A percentile compares a stretch with the other conserved stretches of the same genome.
Conservation (phyloP, 495 filamentous ascomycete species). For the Aspergillus leporis region DNA sequence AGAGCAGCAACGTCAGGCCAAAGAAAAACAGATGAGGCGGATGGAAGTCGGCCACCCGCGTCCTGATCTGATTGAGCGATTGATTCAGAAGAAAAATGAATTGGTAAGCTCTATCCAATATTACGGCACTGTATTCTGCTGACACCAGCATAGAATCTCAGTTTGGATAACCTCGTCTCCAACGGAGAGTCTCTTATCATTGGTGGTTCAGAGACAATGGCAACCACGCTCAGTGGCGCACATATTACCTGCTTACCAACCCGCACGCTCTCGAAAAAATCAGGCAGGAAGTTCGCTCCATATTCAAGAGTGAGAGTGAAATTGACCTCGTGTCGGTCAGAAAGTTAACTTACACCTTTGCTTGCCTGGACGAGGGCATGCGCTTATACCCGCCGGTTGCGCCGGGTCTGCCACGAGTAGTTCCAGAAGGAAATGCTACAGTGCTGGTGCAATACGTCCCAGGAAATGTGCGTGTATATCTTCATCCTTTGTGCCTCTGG, state of each 20-base stretch:
- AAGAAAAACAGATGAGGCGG: constrained; percentile 16
- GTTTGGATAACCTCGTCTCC: constrained; percentile 36
- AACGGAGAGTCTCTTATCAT: constrained; percentile 48
- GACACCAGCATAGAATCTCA: constrained; percentile 33
- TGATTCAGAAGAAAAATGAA: constrained; percentile 49
- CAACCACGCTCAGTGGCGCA: constrained; percentile 53
- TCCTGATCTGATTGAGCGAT: constrained; percentile 49
- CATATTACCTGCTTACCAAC: constrained; percentile 53
- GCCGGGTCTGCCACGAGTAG: constrained; percentile 43
- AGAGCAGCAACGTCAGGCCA: constrained; percentile 42
- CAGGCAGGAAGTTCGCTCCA: constrained; percentile 48
- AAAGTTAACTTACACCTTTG: constrained; percentile 53
- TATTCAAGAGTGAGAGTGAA: constrained; percentile 52
- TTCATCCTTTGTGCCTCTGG: not conserved
- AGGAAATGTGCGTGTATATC: constrained; percentile 25
- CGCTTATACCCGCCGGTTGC: constrained; percentile 60
- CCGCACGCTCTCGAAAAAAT: constrained; percentile 35
- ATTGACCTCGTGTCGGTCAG: constrained; percentile 51
- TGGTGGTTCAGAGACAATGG: constrained; percentile 62
- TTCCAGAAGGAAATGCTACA: constrained; percentile 43
- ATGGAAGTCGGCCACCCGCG: constrained; percentile 41
- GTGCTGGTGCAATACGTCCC: constrained; percentile 48
- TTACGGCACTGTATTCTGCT: not conserved
- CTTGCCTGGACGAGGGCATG: constrained; percentile 57
- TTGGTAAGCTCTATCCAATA: constrained; percentile 29